Conservation (phyloP, 2,329 filamentous ascomycete genomes). For the Colletotrichum agaves region DNA sequence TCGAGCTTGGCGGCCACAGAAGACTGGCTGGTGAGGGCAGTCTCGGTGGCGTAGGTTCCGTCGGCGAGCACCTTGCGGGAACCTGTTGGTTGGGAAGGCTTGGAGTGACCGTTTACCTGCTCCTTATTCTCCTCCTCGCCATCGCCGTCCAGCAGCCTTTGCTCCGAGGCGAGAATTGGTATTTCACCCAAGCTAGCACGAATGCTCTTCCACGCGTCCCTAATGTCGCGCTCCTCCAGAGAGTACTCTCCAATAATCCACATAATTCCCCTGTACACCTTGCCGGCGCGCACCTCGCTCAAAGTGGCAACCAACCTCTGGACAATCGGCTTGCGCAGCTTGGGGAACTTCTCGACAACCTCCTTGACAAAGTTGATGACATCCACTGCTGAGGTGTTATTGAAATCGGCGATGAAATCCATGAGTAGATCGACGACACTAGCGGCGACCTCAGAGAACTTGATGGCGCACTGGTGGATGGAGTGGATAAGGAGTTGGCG, state of each 20-base stretch:
- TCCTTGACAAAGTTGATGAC: slow-evolving; percentile 99
- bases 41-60: slow-evolving; percentile 97
- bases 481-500: slow-evolving; percentile 94
- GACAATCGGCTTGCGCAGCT: slow-evolving; percentile 87
- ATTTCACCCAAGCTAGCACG: slow-evolving; percentile 95
- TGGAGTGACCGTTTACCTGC: slow-evolving; percentile 84
- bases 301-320: slow-evolving; percentile 89
- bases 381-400: slow-evolving; percentile 95
- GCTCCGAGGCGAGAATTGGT: slow-evolving; percentile 94
- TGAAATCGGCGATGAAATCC: slow-evolving; percentile 99
- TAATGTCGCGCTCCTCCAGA: slow-evolving; percentile 90
- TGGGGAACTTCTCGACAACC: slow-evolving; percentile 97
- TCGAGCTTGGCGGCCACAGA: slow-evolving; percentile 91
- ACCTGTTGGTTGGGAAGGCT: slow-evolving; percentile 79
- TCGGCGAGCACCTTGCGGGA: slow-evolving; percentile 94
- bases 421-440: slow-evolving; percentile 97
- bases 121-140: slow-evolving; percentile 71
- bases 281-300: slow-evolving; percentile 92
- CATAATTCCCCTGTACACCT: slow-evolving; percentile 94
- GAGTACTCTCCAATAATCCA: slow-evolving; percentile 99
- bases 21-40: slow-evolving; percentile 91
- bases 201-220: slow-evolving; percentile 97
- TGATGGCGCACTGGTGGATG: slow-evolving; percentile 98
- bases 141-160: slow-evolving; percentile 87
- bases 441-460: slow-evolving; percentile 96